Percentiles rank a stretch among this genome's conserved stretches.
Conservation (phyloP, 1,139 yeast species). For the Sporopachydermia cereana region DNA sequence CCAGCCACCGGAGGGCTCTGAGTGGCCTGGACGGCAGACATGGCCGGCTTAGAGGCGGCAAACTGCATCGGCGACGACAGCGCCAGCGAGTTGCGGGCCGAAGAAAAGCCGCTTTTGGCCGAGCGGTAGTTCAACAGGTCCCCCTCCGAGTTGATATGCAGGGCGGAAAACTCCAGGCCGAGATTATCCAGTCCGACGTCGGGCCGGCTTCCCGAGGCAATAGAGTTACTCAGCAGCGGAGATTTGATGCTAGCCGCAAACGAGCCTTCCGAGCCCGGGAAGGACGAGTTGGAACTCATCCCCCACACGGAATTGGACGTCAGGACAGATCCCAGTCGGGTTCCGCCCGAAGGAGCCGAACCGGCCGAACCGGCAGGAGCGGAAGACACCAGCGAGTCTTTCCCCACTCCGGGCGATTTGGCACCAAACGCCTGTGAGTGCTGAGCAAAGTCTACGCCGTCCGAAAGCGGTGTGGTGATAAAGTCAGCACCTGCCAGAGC, state of each 20-base stretch:
- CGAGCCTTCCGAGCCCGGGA: not conserved
- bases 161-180: not conserved
- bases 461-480: not conserved
- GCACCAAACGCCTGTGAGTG: not conserved
- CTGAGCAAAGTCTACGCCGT: not conserved
- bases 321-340: not conserved
- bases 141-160: not conserved
- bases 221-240: not conserved
- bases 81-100: not conserved
- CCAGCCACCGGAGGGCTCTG: not conserved
- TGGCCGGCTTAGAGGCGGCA: not conserved
- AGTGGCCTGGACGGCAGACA: not conserved
- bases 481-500: not conserved
- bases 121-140: not conserved
- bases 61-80: slow-evolving; percentile 3
- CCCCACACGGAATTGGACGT: slow-evolving; percentile 4
- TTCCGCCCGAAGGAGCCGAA: not conserved
- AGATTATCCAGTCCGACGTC: not conserved
- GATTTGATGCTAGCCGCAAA: not conserved
- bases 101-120: not conserved
- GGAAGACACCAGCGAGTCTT: not conserved
- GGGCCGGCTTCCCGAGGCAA: not conserved
- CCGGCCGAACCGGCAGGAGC: not conserved
- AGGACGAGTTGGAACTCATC: not conserved
- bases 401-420: not conserved